A percentile compares a stretch with the other conserved stretches of the same genome.
Evolutionary conservation across 495 filamentous ascomycete species (phyloP).

Genomic region (Penicillium nucicola): DNA sequence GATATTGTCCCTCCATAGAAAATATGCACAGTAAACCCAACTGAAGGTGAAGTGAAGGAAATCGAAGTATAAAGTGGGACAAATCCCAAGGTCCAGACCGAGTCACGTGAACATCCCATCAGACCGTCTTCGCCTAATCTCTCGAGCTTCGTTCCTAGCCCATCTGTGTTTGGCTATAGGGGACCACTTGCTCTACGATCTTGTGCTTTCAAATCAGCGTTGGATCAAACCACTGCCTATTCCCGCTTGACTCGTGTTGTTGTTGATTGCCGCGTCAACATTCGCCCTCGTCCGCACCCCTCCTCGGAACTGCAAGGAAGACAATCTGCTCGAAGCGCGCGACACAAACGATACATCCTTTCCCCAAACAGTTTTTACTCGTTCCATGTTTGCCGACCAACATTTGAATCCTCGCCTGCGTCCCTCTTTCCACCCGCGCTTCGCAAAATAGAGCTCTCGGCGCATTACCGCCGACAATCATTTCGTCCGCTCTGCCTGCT

Average conservation of each 20-base stretch:
- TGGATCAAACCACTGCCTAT: slow-evolving; percentile 3
- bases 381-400: slow-evolving; percentile 3
- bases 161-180: neutral
- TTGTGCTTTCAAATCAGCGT: neutral
- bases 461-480: slow-evolving; percentile 11
- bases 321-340: neutral
- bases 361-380: neutral
- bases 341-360: neutral
- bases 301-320: slow-evolving; percentile 5
- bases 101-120: slow-evolving; percentile 21
- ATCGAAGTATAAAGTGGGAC: too few relatives aligned
- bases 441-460: slow-evolving; percentile 9
- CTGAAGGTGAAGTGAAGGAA: too few relatives aligned
- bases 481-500: neutral
- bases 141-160: neutral
- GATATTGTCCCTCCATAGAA: too few relatives aligned
- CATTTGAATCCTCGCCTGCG: neutral
- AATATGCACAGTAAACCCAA: too few relatives aligned
- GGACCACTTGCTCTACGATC: neutral
- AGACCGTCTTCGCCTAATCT: slow-evolving; percentile 4
- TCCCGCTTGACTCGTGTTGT: slow-evolving; percentile 20
- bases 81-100: slow-evolving; percentile 18
- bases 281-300: slow-evolving; percentile 7
- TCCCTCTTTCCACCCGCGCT: slow-evolving; percentile 5
- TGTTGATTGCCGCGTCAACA: slow-evolving; percentile 17